Base-by-base conservation (phyloP, 2,329 filamentous ascomycete species). In the Gyromitra esculenta region DNA sequence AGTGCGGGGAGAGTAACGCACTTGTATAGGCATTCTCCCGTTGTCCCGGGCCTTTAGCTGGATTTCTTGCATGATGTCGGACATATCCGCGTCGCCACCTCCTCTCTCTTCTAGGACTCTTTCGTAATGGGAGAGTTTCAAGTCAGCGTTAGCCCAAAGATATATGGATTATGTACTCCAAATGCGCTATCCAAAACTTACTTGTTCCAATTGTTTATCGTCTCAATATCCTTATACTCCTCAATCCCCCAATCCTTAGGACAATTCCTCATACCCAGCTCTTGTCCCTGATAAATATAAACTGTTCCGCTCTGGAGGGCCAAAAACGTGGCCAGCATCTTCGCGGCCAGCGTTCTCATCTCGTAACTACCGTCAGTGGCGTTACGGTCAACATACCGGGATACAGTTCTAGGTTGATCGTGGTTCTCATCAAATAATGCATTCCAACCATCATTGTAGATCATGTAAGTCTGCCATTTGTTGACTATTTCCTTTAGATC, bases 211-310 rank as follows among this genome's bases (percentile, higher is more conserved):
- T 86, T 84, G 73, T 86, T 87, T n/a, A 87, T 80, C 18, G 84
- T 86, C 76, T 90, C 87, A 50, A 93, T 86, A 78, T 93, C 91
- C 81, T 90, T 89, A 83, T 92, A 94, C 79, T 91, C 88, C 2
- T 88, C 84, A 67, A 91, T 88, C 0, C 84, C 83, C 89, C 90
- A 91, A 3, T 86, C 84, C 8, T 83, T 82, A 1, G 90, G 89
- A 21, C 90, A 85, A 80, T 91, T 91, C 43, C 86, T 85, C 87
- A 91, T 91, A 18, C 89, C 90, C 43, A 91, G 85, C 82, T 92
- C 90, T 81, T 92, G 89, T 11, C 90, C 90, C 81, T 91, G 90
- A 81, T 91, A 91, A n/a, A 91, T 83, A 80, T 90, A 91, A 0
- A 89, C 85, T 0, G 90, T 91, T 15, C 90, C 90, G 1, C 87